A percentile compares a stretch with the other conserved stretches of the same genome.
These are phyloP conservation scores for Neonectria punicea DNA, from an alignment of 2,329 filamentous ascomycete genomes.

Conservation along the genomic window DNA sequence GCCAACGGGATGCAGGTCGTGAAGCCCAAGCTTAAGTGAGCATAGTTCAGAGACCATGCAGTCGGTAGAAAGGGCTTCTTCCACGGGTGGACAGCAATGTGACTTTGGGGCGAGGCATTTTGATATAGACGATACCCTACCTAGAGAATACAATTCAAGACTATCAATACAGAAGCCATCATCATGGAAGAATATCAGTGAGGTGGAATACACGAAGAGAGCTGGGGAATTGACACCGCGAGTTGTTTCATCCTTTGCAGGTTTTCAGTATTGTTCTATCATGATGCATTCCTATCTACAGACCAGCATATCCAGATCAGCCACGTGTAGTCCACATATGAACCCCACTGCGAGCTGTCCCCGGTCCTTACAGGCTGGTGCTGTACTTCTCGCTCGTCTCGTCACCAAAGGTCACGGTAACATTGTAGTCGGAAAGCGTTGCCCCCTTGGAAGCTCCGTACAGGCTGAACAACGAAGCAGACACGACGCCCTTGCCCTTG, in stretches of 20 bases:
- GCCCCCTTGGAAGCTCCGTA: conserved; percentile 41
- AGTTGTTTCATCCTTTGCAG: not conserved
- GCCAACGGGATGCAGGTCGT: conserved; percentile 60
- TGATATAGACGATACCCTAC: conserved; percentile 43
- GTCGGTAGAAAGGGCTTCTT: not conserved
- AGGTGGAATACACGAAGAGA: not conserved
- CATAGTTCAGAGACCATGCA: conserved; percentile 17
- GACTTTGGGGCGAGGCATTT: conserved; percentile 17
- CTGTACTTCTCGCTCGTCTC: conserved; percentile 40
- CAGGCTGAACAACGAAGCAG: conserved; percentile 44
- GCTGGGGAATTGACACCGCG: not conserved
- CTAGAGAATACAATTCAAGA: conserved; percentile 28
- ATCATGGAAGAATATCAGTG: not conserved
- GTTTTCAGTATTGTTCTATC: not conserved
- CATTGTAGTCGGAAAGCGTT: conserved; percentile 39
- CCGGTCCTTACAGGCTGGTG: not conserved
- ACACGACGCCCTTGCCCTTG: conserved; percentile 40
- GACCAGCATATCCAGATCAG: not conserved
- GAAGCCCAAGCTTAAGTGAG: conserved; percentile 44
- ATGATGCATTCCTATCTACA: not conserved
- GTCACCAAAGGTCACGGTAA: conserved; percentile 36
- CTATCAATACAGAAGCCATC: not conserved
- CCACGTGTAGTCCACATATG: not conserved
- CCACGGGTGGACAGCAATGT: conserved; percentile 7
- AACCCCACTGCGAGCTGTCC: not conserved